These are phyloP conservation scores for Gossypium herbaceum DNA, from an alignment of 345 rosid genomes.

Conservation along the genomic window DNA sequence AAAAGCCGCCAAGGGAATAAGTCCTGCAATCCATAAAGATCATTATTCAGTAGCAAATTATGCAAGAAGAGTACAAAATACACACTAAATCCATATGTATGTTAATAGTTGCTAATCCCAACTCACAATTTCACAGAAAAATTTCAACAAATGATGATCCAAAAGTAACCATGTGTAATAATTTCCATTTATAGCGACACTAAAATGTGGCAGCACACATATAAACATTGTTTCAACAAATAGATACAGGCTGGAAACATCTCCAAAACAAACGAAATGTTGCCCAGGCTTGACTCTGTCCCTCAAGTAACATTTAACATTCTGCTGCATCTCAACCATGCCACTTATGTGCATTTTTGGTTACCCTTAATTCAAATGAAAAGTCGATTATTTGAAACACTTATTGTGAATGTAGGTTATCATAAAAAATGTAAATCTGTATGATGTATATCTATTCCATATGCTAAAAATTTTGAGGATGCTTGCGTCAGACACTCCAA, in stretches of 20 bases:
- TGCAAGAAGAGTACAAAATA: background rate
- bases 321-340: background rate
- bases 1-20: constrained; percentile 82
- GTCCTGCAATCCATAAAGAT: constrained; percentile 43
- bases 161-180: background rate
- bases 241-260: background rate
- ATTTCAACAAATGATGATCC: background rate
- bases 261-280: background rate
- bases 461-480: background rate
- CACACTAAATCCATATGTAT: background rate
- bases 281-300: background rate
- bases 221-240: background rate
- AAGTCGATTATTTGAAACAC: background rate
- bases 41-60: constrained; percentile 5
- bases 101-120: background rate
- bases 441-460: background rate
- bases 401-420: background rate
- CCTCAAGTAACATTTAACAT: background rate
- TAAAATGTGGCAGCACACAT: background rate
- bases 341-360: background rate
- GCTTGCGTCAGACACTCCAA: background rate
- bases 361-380: background rate
- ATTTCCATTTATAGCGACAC: background rate
- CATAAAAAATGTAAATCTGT: background rate
- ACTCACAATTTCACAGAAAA: background rate